A percentile compares a stretch with the other conserved stretches of the same genome.
Conservation (phyloP, 768 basidiomycete genomes). For the Mycena crocata region DNA sequence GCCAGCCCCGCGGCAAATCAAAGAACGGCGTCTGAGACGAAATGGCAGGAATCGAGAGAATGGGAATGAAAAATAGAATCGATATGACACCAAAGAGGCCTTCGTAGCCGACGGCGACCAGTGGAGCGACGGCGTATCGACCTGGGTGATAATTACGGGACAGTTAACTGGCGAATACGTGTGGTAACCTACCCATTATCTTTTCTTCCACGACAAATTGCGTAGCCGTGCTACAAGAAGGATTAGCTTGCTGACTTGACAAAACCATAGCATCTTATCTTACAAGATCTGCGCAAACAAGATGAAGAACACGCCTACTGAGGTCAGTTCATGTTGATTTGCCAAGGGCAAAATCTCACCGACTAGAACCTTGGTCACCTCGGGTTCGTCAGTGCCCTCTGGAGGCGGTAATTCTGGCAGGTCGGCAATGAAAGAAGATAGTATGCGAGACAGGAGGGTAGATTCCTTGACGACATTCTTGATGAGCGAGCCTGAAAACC, state of each 20-base stretch:
- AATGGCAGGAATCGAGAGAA: conserved; percentile 79
- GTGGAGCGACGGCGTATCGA: conserved; percentile 85
- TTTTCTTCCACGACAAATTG: conserved; percentile 98
- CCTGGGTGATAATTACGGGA: conserved; percentile 39
- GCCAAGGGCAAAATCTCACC: conserved; percentile 57
- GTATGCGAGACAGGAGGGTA: conserved; percentile 39
- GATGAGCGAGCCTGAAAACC: conserved; percentile 89
- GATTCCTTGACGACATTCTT: conserved; percentile 75
- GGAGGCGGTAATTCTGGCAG: conserved; percentile 46
- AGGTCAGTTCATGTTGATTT: conserved; percentile 29
- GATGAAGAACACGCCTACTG: conserved; percentile 86
- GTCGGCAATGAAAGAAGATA: conserved; percentile 45
- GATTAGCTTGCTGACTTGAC: not conserved
- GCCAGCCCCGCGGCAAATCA: conserved; percentile 90
- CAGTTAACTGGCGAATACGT: not conserved
- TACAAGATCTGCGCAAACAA: conserved; percentile 96
- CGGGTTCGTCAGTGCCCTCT: conserved; percentile 65
- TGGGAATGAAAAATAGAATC: conserved; percentile 81
- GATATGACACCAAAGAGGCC: conserved; percentile 91
- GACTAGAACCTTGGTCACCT: conserved; percentile 78
- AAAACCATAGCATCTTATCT: conserved; percentile 53
- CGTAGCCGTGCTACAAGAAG: conserved; percentile 76
- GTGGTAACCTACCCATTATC: conserved; percentile 73
- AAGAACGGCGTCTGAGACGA: conserved; percentile 78
- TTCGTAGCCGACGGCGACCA: conserved; percentile 95